phyloP scores from a whole-genome alignment of 2,329 filamentous ascomycete species.

The Penicillium sp. region DNA sequence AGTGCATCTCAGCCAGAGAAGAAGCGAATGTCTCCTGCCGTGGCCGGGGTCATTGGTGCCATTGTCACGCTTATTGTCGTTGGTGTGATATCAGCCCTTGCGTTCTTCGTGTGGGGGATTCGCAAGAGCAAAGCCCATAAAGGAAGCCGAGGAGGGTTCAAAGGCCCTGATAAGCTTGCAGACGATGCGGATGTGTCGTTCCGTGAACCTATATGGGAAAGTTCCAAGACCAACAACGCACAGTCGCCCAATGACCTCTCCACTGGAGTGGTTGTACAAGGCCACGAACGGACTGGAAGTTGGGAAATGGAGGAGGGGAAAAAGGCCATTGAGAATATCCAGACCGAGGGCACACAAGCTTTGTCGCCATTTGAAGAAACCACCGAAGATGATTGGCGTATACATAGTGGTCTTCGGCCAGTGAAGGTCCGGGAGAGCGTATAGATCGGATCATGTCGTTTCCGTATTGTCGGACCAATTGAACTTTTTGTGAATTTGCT shows the following conservation, averaged over 20 bases:
- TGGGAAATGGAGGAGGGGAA: slow-evolving; percentile 54
- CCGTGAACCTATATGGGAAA: slow-evolving; percentile 41
- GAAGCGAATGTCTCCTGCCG: slow-evolving; percentile 41
- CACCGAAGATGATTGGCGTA: slow-evolving; percentile 38
- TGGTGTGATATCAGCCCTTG: slow-evolving; percentile 42
- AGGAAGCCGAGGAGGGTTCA: slow-evolving; percentile 54
- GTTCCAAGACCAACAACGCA: slow-evolving; percentile 33
- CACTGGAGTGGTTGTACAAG: slow-evolving; percentile 28
- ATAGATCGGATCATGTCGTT: slow-evolving; percentile 16
- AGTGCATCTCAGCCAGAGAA: slow-evolving; percentile 1
- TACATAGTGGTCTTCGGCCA: slow-evolving; percentile 42
- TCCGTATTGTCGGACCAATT: neutral
- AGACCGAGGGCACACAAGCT: neutral
- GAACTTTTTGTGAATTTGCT: neutral
- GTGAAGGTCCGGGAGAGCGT: slow-evolving; percentile 51
- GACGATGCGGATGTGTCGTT: slow-evolving; percentile 55
- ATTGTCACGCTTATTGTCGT: slow-evolving; percentile 51
- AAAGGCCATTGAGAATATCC: slow-evolving; percentile 23
- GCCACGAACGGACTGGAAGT: slow-evolving; percentile 56
- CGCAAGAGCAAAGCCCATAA: slow-evolving; percentile 41
- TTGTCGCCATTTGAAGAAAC: slow-evolving; percentile 48
- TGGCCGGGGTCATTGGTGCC: slow-evolving; percentile 59
- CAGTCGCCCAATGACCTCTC: slow-evolving; percentile 24
- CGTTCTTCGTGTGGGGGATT: slow-evolving; percentile 47
- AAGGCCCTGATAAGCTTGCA: slow-evolving; percentile 54